phyloP scores from a whole-genome alignment of 345 rosid genomes.

The Cardamine occulta region DNA sequence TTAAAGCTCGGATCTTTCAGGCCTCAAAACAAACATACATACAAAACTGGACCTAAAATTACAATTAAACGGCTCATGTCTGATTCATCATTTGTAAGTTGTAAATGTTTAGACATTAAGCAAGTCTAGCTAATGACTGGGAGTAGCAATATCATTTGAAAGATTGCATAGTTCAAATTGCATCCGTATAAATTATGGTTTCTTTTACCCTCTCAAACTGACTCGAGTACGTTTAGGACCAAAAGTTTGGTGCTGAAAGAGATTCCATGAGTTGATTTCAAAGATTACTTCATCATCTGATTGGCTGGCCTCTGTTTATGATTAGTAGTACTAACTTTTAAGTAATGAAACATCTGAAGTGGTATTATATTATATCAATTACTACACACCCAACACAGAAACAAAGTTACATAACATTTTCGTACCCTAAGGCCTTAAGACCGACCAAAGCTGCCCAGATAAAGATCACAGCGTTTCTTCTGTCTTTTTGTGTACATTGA shows the following conservation, averaged over 20 bases:
- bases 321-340: background rate
- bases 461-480: constrained; percentile 3
- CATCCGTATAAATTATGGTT: background rate
- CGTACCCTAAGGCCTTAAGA: constrained; percentile 11
- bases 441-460: constrained; percentile 9
- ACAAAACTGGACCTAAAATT: background rate
- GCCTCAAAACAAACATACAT: background rate
- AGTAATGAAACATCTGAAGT: background rate
- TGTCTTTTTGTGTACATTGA: constrained; percentile 28
- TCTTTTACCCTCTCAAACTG: background rate
- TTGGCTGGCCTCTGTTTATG: background rate
- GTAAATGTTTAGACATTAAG: too few relatives aligned
- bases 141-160: background rate
- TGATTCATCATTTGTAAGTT: background rate
- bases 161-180: too few relatives aligned
- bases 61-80: too few relatives aligned
- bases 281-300: background rate
- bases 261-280: background rate
- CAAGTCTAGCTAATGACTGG: background rate
- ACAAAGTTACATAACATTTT: constrained; percentile 26
- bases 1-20: background rate
- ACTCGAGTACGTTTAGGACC: background rate
- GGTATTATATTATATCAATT: constrained; percentile 14
- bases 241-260: background rate
- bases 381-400: constrained; percentile 22